Evolutionary conservation across 139 green algal species (phyloP), one percentile per base, ranked within the genome.

Genomic region (Astrephomene gubernaculifera): DNA sequence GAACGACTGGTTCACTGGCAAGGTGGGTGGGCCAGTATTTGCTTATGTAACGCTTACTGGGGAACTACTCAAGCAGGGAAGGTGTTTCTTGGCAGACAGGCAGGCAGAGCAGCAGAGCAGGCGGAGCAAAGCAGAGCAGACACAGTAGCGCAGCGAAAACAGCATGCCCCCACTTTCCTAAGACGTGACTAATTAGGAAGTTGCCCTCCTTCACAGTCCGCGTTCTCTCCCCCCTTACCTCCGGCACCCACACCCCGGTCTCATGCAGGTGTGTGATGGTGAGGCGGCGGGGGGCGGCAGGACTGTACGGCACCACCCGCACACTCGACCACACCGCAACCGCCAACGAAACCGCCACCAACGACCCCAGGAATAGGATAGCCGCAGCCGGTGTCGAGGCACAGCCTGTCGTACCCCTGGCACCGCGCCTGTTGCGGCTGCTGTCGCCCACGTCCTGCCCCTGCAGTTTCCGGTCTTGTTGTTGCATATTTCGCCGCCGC

Each of bases 231-330:
- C 65, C 61, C 25, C 70, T 1, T 43, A 83, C 76, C 76, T 83
- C 41, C n/a, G 79, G 79, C 63, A 76, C 25, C 79, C 79, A 85
- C 25, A 44, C 67, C 24, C 79, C 64, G 5, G 79, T 85, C 61
- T 85, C 79, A 45, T 76, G 63, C 25, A 85, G 65, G 63, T 85
- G 79, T 21, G 79, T 85, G 63, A 85, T 67, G 22, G 64, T 75
- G 44, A 85, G 39, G 49, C 79, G 79, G 22, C 79, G 79, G 31
- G 79, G 79, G 44, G 29, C 53, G 35, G 35, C 44, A 3, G 0
- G 14, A 27, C 29, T 54, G 79, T 85, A 85, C 44, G 76, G 76
- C 76, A 39, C 36, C 38, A 35, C n/a, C 5, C 8, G 35, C 35
- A 9, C 2, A 24, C 73, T 54, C 17, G 39, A 35, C 21, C n/a